Evolutionary conservation across 495 filamentous ascomycete genomes (phyloP).

Genomic region (Cenococcum geophilum): DNA sequence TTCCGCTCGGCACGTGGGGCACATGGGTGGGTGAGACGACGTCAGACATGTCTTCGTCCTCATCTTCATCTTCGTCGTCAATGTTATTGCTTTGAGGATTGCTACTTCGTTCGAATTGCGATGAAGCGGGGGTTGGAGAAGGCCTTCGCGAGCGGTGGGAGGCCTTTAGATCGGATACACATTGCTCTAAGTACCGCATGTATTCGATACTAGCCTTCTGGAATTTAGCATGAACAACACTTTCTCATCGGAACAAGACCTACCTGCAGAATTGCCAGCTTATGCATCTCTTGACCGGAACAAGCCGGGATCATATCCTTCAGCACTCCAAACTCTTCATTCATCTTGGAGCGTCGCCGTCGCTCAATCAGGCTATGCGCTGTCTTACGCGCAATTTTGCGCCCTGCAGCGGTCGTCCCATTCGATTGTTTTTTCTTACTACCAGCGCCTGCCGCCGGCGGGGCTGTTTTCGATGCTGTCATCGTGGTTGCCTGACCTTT

Average conservation of each 20-base stretch:
- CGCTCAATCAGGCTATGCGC: conserved; percentile 94
- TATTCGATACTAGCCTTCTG: conserved; percentile 90
- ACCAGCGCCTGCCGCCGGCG: conserved; percentile 35
- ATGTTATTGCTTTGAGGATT: conserved; percentile 15
- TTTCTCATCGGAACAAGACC: background rate
- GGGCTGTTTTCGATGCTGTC: conserved; percentile 25
- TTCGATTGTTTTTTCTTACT: conserved; percentile 62
- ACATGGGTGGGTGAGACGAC: conserved; percentile 21
- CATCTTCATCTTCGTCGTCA: conserved; percentile 30
- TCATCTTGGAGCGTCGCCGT: conserved; percentile 91
- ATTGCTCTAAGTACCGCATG: conserved; percentile 87
- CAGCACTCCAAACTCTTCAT: conserved; percentile 90
- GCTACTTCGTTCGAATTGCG: background rate
- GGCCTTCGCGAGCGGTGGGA: conserved; percentile 37
- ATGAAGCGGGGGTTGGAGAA: conserved; percentile 7
- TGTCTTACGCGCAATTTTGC: conserved; percentile 93
- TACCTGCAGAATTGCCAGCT: conserved; percentile 92
- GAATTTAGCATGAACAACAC: background rate
- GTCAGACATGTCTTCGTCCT: conserved; percentile 37
- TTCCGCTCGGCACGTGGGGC: conserved; percentile 3
- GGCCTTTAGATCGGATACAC: conserved; percentile 73
- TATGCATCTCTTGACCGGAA: conserved; percentile 90
- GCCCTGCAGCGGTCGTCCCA: conserved; percentile 70
- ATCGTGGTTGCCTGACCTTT: conserved; percentile 1
- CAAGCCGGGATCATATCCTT: conserved; percentile 97